Percentiles rank a stretch among this genome's conserved stretches.
Conservation (phyloP, 139 green algal species). For the Volvox reticuliferus region DNA sequence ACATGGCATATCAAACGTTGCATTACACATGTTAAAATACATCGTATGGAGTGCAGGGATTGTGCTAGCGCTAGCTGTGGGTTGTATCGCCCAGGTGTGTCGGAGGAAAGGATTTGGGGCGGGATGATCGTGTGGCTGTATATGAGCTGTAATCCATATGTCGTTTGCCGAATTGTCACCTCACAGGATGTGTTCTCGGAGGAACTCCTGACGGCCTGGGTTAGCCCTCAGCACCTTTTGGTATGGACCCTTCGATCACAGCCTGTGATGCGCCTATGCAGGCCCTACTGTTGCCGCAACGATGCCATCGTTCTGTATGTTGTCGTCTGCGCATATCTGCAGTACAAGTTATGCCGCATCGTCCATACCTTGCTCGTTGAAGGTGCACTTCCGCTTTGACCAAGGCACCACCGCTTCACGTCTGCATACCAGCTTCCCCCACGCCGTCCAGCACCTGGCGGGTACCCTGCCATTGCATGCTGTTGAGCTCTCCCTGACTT, state of each 20-base stretch:
- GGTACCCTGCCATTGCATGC: background rate
- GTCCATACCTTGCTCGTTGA: background rate
- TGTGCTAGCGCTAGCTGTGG: background rate
- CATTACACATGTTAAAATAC: too few relatives aligned
- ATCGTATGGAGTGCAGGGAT: background rate
- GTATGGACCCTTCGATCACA: constrained; percentile 11
- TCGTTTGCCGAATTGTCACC: too few relatives aligned
- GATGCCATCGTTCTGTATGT: too few relatives aligned
- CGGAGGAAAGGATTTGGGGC: too few relatives aligned
- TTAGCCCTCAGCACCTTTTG: background rate
- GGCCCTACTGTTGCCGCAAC: background rate
- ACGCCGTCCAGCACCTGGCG: constrained; percentile 33
- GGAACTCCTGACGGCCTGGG: background rate
- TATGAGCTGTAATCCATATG: too few relatives aligned
- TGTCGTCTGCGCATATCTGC: too few relatives aligned
- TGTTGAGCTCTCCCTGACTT: constrained; percentile 36
- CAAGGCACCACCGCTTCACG: constrained; percentile 27
- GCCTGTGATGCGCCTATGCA: too few relatives aligned
- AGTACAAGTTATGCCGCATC: too few relatives aligned
- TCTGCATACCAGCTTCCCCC: constrained; percentile 32
- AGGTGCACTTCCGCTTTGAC: constrained; percentile 44
- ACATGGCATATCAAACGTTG: too few relatives aligned
- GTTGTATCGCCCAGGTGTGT: background rate
- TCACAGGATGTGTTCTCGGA: constrained; percentile 43
- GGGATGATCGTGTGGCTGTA: too few relatives aligned